Evolutionary conservation across 1,139 yeast genomes (phyloP).

Genomic region (Nakaseomyces sp.): DNA sequence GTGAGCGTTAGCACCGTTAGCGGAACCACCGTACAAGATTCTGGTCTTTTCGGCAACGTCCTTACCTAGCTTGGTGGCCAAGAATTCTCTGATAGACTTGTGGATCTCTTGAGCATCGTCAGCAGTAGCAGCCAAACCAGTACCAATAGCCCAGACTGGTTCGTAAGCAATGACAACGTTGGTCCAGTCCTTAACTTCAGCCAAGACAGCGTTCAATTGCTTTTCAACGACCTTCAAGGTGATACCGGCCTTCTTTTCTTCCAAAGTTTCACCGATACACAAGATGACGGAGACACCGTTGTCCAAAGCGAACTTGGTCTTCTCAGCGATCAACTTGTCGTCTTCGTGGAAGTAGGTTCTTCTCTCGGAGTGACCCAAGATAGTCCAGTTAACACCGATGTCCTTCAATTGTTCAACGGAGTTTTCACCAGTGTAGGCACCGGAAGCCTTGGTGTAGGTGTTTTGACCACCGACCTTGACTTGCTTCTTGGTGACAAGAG

Average conservation of each 20-base stretch:
- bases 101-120: slow-evolving; percentile 96
- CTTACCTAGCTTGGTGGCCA: slow-evolving; percentile 66
- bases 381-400: slow-evolving; percentile 88
- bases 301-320: slow-evolving; percentile 89
- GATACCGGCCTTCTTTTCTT: slow-evolving; percentile 82
- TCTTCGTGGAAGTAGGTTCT: slow-evolving; percentile 87
- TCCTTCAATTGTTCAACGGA: slow-evolving; percentile 85
- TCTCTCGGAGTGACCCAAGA: slow-evolving; percentile 98
- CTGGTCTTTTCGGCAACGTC: slow-evolving; percentile 70
- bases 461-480: slow-evolving; percentile 87
- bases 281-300: slow-evolving; percentile 81
- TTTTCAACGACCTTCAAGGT: slow-evolving; percentile 82
- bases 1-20: slow-evolving; percentile 86
- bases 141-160: slow-evolving; percentile 99
- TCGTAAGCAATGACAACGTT: slow-evolving; percentile 94
- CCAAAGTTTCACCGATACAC: slow-evolving; percentile 95
- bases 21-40: slow-evolving; percentile 98
- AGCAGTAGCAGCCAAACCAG: slow-evolving; percentile 98
- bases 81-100: slow-evolving; percentile 75
- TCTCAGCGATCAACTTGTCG: slow-evolving; percentile 86
- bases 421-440: slow-evolving; percentile 98
- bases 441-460: slow-evolving; percentile 75
- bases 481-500: slow-evolving; percentile 55
- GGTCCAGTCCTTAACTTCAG: slow-evolving; percentile 81
- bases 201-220: slow-evolving; percentile 85